These are phyloP conservation scores for Marasmius sp. DNA, from an alignment of 1,284 basidiomycete species.

Conservation along the genomic window DNA sequence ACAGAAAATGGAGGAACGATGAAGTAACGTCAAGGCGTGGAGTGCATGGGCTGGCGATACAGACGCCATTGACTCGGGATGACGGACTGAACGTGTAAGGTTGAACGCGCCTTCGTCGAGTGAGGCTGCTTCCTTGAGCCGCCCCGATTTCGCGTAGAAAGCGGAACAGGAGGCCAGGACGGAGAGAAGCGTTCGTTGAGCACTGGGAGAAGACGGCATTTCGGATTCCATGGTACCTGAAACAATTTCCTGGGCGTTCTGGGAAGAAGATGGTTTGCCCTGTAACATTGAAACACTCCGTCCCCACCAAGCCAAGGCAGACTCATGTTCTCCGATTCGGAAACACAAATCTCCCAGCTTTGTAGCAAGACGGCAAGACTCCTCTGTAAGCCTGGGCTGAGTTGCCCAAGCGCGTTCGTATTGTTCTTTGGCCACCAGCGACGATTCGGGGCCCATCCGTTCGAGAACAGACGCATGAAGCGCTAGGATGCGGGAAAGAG, in stretches of 20 bases:
- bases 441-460: constrained; percentile 60
- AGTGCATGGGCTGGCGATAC: constrained; percentile 58
- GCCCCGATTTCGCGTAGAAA: constrained; percentile 64
- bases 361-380: constrained; percentile 57
- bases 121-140: constrained; percentile 65
- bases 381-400: constrained; percentile 37
- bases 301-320: constrained; percentile 68
- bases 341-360: constrained; percentile 67
- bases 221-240: too few relatives aligned
- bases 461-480: constrained; percentile 70
- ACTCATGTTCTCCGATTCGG: constrained; percentile 49
- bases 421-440: constrained; percentile 58
- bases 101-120: constrained; percentile 68
- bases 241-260: constrained; percentile 14
- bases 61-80: constrained; percentile 42
- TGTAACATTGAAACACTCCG: constrained; percentile 50
- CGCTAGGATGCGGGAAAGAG: constrained; percentile 57
- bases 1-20: constrained; percentile 70
- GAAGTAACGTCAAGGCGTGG: constrained; percentile 68
- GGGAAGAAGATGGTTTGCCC: constrained; percentile 21
- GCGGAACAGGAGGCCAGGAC: constrained; percentile 73
- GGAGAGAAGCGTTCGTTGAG: constrained; percentile 67
- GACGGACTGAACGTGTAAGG: constrained; percentile 64
- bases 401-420: constrained; percentile 66
- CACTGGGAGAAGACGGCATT: constrained; percentile 58